Conservation (phyloP, 768 basidiomycete genomes). For the Tulasnella sp. region DNA sequence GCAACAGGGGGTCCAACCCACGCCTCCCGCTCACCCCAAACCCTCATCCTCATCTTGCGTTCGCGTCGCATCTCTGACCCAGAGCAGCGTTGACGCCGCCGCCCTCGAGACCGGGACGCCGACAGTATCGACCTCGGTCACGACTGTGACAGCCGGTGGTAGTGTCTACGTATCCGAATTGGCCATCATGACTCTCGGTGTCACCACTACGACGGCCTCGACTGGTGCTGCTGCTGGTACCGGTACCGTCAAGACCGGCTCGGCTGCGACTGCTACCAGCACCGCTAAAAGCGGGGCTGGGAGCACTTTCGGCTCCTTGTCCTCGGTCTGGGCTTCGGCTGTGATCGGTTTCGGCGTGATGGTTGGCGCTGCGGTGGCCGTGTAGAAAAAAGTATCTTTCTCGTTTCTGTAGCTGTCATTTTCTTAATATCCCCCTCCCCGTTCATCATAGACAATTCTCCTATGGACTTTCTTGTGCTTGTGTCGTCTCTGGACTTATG, state of each 20-base stretch:
- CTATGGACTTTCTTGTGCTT: too few relatives aligned
- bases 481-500: too few relatives aligned
- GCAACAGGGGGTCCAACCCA: conserved; percentile 47
- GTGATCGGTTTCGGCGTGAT: neutral
- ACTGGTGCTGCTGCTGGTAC: neutral
- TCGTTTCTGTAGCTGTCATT: neutral
- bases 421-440: too few relatives aligned
- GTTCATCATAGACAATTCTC: too few relatives aligned
- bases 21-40: conserved; percentile 44
- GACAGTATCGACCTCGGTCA: neutral
- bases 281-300: neutral
- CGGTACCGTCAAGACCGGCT: neutral
- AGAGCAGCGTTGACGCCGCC: neutral
- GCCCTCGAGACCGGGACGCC: neutral
- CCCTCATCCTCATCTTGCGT: conserved; percentile 20
- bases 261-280: neutral
- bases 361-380: neutral
- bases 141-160: neutral
- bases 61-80: conserved; percentile 16
- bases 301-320: too few relatives aligned
- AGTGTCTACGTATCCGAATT: neutral
- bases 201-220: neutral
- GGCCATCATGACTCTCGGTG: neutral
- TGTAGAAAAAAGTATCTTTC: neutral
- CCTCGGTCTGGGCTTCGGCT: neutral